Conservation (phyloP, 306 rosid genomes). For the Inga leiocalycina region DNA sequence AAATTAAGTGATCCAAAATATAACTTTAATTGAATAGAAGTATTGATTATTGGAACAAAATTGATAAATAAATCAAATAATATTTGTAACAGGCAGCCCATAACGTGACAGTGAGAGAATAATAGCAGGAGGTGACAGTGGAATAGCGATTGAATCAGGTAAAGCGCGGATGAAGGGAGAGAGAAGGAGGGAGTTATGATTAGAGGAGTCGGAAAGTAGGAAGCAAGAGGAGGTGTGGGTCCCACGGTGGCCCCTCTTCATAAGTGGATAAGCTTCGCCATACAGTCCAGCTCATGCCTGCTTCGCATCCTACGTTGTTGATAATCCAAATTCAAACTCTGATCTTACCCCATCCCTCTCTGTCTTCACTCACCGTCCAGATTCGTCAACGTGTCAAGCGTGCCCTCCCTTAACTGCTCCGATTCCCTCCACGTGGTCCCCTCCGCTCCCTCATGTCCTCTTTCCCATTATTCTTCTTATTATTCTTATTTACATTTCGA, state of each 20-base stretch:
- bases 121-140: too few species aligned
- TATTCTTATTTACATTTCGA: background rate
- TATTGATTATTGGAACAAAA: too few species aligned
- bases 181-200: too few species aligned
- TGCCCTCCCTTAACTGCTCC: background rate
- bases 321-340: background rate
- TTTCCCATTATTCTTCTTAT: background rate
- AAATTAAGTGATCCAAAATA: too few species aligned
- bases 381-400: conserved; percentile 29
- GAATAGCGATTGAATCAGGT: too few species aligned
- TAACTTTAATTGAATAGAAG: too few species aligned
- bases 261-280: conserved; percentile 51
- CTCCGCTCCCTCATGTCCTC: background rate
- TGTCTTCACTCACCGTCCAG: background rate
- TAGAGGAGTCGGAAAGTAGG: background rate
- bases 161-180: background rate
- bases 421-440: conserved; percentile 9
- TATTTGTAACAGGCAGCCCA: too few species aligned
- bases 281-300: conserved; percentile 37
- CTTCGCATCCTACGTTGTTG: conserved; percentile 8
- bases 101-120: too few species aligned
- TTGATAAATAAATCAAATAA: too few species aligned
- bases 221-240: conserved; percentile 34
- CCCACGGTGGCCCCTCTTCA: conserved; percentile 26
- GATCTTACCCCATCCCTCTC: too few species aligned